Evolutionary conservation across 176 grass and related monocot species (phyloP), one percentile per base, ranked within the genome.

Genomic region (Aegilops sharonensis): DNA sequence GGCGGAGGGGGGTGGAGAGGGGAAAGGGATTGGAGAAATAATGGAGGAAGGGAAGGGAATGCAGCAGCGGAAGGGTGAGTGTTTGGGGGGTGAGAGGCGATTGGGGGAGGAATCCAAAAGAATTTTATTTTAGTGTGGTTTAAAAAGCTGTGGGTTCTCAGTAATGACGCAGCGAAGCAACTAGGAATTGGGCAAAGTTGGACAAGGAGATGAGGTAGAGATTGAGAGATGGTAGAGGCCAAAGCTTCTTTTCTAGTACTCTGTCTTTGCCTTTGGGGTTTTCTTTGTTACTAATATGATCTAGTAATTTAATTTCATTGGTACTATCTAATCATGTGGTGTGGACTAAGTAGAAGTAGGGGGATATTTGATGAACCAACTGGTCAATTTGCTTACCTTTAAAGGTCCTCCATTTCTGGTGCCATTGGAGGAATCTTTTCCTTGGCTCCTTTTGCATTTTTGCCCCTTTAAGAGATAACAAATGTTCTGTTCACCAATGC

Each of bases 91-190:
- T 88, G 85, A 82, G 85, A 85, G 78, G 64, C 89, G 54, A 57
- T 87, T 67, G 31, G 37, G 60, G 60, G 86, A 85, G 90, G 86
- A 91, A 91, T 91, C 86, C 86, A 85, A 82, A 81, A 81, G n/a
- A 69, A 81, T 32, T 81, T 32, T 77, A 71, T 14, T 54, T 7
- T 12, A 48, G 45, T 48, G n/a, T 85, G 36, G 32, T 88, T 88
- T 88, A 78, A 81, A 90, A 65, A 40, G 73, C 29, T 66, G 77
- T 48, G 88, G 75, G 66, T 75, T 76, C 81, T 87, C 68, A 76
- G 84, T 91, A 87, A 84, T 66, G 70, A 76, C 68, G 84, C 34
- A 80, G 81, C 76, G 39, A 77, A 85, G 63, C 52, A 63, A 81
- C 61, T 77, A 77, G 39, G 48, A 85, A 70, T 77, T 81, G 71